Evolutionary conservation across 805 yeast species (phyloP).

Genomic region (Lipomyces sp.): DNA sequence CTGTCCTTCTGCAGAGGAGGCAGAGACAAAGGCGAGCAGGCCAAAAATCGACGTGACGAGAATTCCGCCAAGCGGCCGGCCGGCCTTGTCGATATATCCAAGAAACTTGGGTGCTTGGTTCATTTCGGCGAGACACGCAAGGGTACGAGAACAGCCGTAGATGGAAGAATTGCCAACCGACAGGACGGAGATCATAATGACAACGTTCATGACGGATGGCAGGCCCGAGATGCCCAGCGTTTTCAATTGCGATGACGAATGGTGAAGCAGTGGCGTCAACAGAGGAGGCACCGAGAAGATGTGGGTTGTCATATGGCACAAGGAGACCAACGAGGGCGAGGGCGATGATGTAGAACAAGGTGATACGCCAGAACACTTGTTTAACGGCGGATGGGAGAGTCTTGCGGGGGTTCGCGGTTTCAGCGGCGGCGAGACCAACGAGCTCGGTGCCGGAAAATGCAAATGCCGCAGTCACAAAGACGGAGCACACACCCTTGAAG

Average conservation of each 20-base stretch:
- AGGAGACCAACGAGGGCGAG: slow-evolving; percentile 65
- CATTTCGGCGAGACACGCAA: slow-evolving; percentile 68
- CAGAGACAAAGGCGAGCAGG: slow-evolving; percentile 64
- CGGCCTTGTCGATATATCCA: slow-evolving; percentile 73
- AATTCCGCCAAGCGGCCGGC: slow-evolving; percentile 78
- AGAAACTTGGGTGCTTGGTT: slow-evolving; percentile 65
- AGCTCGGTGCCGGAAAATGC: slow-evolving; percentile 78
- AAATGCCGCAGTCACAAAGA: slow-evolving; percentile 78
- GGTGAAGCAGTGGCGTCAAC: slow-evolving; percentile 72
- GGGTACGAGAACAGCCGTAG: slow-evolving; percentile 70
- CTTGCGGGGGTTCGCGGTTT: slow-evolving; percentile 67
- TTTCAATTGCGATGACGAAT: slow-evolving; percentile 70
- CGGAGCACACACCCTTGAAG: slow-evolving; percentile 74
- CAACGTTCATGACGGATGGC: slow-evolving; percentile 73
- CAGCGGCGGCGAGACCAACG: slow-evolving; percentile 78
- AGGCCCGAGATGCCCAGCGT: slow-evolving; percentile 71
- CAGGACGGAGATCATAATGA: slow-evolving; percentile 67
- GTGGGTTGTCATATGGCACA: slow-evolving; percentile 65
- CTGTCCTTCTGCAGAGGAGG: slow-evolving; percentile 54
- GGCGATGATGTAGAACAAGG: slow-evolving; percentile 68
- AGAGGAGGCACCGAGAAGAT: slow-evolving; percentile 54
- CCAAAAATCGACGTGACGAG: slow-evolving; percentile 55
- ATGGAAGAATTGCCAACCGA: slow-evolving; percentile 78
- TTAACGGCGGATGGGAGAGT: slow-evolving; percentile 75
- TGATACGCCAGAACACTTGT: slow-evolving; percentile 83